Conservation (phyloP, 139 green algal genomes). For the Chlamydomonas schloesseri region DNA sequence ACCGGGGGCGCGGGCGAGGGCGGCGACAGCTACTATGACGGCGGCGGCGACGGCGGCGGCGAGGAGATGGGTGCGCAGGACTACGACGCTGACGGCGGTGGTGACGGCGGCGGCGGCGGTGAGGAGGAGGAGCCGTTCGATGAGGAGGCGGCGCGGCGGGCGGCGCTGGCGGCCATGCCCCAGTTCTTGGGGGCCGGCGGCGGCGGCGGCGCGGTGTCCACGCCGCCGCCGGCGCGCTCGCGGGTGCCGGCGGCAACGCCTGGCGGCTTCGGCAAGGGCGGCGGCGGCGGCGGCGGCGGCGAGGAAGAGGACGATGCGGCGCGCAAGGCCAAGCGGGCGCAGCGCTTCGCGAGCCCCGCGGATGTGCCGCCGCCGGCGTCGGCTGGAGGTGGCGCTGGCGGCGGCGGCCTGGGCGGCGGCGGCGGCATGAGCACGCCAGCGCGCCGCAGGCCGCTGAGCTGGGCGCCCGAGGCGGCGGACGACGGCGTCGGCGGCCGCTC, state of each 20-base stretch:
- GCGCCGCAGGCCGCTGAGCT: neutral
- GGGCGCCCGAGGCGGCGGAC: neutral
- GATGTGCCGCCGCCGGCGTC: too few relatives aligned
- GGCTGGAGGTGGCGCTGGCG: too few relatives aligned
- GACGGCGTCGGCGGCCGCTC: neutral
- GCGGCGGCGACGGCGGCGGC: too few relatives aligned
- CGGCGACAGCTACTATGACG: neutral
- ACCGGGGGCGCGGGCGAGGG: neutral
- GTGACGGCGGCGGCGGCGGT: too few relatives aligned
- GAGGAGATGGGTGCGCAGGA: too few relatives aligned
- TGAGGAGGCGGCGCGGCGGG: neutral
- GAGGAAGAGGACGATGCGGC: conserved; percentile 1
- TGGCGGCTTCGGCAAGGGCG: too few relatives aligned
- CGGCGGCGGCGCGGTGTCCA: neutral
- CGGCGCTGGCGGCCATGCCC: neutral
- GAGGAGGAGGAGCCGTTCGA: neutral
- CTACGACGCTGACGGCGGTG: neutral
- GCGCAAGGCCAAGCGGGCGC: neutral
- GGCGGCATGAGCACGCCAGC: neutral
- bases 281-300: too few relatives aligned
- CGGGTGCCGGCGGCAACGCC: neutral
- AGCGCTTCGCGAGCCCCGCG: conserved; percentile 3
- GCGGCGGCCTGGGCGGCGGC: neutral
- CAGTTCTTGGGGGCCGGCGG: neutral
- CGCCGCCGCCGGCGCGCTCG: neutral